Conservation (phyloP, 805 yeast genomes). For the Candida sonorensis region DNA sequence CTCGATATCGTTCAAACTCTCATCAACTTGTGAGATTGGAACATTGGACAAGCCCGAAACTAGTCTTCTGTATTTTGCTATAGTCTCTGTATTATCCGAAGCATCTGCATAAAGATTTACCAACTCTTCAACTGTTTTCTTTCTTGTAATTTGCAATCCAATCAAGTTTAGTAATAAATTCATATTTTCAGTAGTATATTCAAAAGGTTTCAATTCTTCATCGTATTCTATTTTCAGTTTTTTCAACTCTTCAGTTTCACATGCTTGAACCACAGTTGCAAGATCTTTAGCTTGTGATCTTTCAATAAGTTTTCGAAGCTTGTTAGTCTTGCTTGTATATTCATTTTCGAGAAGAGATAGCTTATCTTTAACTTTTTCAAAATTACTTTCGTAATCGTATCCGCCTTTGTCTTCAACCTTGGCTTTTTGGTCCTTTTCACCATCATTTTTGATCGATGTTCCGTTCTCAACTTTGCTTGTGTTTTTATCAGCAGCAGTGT, state of each 20-base stretch:
- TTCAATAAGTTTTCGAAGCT: slow-evolving; percentile 27
- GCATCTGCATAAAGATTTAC: slow-evolving; percentile 28
- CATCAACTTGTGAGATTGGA: slow-evolving; percentile 60
- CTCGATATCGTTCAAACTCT: slow-evolving; percentile 53
- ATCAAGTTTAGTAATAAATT: slow-evolving; percentile 37
- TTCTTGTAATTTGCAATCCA: slow-evolving; percentile 46
- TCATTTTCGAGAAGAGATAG: slow-evolving; percentile 15
- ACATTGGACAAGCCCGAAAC: slow-evolving; percentile 66
- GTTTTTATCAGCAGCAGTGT: no score
- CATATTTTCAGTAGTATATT: slow-evolving; percentile 17
- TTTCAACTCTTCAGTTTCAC: slow-evolving; percentile 24
- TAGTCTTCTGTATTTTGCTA: slow-evolving; percentile 61
- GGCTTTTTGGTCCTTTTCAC: slow-evolving; percentile 22
- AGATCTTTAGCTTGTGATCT: slow-evolving; percentile 39
- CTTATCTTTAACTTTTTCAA: no score
- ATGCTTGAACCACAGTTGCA: slow-evolving; percentile 34
- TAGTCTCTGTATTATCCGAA: slow-evolving; percentile 42
- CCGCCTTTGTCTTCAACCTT: slow-evolving; percentile 16
- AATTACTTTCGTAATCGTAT: slow-evolving; percentile 12
- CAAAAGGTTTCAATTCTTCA: slow-evolving; percentile 15
- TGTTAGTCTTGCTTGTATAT: slow-evolving; percentile 12
- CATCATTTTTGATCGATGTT: slow-evolving; percentile 5
- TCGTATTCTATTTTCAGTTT: slow-evolving; percentile 11
- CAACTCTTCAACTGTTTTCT: slow-evolving; percentile 45
- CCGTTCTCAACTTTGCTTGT: no score